These are phyloP conservation scores for Metschnikowia lochheadii DNA, from an alignment of 805 yeast species.

Conservation along the genomic window DNA sequence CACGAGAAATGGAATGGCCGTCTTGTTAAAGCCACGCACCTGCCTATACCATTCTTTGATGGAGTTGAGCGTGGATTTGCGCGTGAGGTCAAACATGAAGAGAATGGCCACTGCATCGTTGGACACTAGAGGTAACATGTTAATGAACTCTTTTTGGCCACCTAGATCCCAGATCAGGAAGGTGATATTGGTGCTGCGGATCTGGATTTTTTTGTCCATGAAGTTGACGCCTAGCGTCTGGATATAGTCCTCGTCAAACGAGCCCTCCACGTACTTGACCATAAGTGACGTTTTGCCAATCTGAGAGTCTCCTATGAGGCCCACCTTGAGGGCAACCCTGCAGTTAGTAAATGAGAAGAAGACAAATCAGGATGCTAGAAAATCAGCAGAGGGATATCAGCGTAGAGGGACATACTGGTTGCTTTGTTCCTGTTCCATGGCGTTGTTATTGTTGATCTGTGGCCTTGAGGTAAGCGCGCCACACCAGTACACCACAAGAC, in stretches of 20 bases:
- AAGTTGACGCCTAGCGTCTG: conserved; percentile 95
- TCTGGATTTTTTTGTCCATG: conserved; percentile 83
- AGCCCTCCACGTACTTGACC: conserved; percentile 96
- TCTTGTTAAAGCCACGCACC: conserved; percentile 81
- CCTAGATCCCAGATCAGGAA: conserved; percentile 96
- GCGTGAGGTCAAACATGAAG: conserved; percentile 82
- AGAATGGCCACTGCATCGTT: conserved; percentile 89
- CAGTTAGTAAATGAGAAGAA: conserved; percentile 13
- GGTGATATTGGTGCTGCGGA: conserved; percentile 81
- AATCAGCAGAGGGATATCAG: neutral
- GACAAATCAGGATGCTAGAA: too few species aligned
- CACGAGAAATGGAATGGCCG: conserved; percentile 85
- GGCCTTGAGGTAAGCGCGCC: conserved; percentile 1
- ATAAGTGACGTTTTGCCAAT: conserved; percentile 93
- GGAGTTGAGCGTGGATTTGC: conserved; percentile 81
- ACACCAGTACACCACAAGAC: neutral
- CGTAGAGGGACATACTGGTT: conserved; percentile 32
- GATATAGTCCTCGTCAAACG: conserved; percentile 85
- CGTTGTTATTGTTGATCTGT: conserved; percentile 2
- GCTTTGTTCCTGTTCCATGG: conserved; percentile 25
- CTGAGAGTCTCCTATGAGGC: conserved; percentile 92
- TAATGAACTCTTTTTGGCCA: conserved; percentile 90
- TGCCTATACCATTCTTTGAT: conserved; percentile 93
- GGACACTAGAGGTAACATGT: conserved; percentile 90
- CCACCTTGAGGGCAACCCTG: conserved; percentile 75